Conservation (phyloP, 176 grass and related monocot genomes). For the Juncus effusus region DNA sequence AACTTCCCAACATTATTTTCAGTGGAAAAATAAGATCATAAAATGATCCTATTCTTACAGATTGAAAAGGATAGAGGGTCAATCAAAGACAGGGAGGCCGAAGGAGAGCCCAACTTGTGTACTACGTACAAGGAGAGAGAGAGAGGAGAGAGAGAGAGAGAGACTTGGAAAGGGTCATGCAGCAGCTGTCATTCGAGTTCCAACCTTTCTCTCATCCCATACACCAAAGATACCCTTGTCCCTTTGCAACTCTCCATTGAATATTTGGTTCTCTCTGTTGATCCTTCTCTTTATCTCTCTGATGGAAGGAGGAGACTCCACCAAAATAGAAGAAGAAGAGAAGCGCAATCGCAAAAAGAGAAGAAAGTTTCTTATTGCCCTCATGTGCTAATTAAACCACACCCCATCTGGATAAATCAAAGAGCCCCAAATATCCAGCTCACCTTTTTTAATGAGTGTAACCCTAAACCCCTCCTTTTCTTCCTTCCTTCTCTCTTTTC, state of each 20-base stretch:
- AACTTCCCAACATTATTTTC: too few relatives aligned
- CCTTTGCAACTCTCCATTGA: too few relatives aligned
- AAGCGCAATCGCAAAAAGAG: constrained; percentile 21
- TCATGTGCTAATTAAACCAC: neutral
- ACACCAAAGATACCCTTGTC: constrained; percentile 3
- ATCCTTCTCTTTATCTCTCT: neutral
- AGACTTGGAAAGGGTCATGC: constrained; percentile 40
- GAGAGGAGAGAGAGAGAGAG: neutral
- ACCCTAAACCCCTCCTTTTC: neutral
- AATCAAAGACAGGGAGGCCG: constrained; percentile 4
- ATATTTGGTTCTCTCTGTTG: constrained; percentile 3
- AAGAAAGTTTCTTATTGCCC: neutral
- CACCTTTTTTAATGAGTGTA: neutral
- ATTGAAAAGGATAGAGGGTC: neutral
- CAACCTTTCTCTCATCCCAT: constrained; percentile 41
- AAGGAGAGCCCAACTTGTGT: constrained; percentile 2
- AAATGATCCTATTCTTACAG: neutral
- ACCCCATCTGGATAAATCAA: neutral
- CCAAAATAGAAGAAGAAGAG: constrained; percentile 35
- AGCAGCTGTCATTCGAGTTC: constrained; percentile 65
- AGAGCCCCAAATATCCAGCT: constrained; percentile 1
- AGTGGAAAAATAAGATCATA: neutral
- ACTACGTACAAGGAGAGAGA: neutral
- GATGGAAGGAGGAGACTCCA: constrained; percentile 28
- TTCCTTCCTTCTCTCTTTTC: constrained; percentile 16